phyloP scores from a whole-genome alignment of 768 basidiomycete species.

The Phylloporus rhodoxanthus region DNA sequence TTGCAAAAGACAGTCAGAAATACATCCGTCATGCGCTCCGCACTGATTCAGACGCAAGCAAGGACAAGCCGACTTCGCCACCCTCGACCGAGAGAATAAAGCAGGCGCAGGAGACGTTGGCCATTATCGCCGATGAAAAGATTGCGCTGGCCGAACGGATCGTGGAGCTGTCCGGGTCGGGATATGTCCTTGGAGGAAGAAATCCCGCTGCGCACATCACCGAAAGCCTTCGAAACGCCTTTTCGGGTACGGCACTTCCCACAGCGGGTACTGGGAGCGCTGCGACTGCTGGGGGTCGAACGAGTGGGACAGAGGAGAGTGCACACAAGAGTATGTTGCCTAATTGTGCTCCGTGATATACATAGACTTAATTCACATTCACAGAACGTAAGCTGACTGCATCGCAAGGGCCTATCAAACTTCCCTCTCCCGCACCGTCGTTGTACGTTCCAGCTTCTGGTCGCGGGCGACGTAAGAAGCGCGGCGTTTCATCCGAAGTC shows the following conservation, averaged over 20 bases:
- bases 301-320: conserved; percentile 20
- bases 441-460: conserved; percentile 23
- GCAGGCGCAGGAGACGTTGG: conserved; percentile 25
- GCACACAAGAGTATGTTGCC: conserved; percentile 26
- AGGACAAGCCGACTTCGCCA: conserved; percentile 27
- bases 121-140: conserved; percentile 39
- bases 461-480: conserved; percentile 33
- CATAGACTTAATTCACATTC: conserved; percentile 1
- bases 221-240: conserved; percentile 35
- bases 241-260: conserved; percentile 25
- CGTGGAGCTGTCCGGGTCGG: conserved; percentile 31
- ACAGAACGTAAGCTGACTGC: conserved; percentile 28
- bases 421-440: conserved; percentile 33
- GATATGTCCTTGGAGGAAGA: conserved; percentile 31
- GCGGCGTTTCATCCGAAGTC: conserved; percentile 31
- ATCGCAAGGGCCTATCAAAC: conserved; percentile 29
- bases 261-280: conserved; percentile 7
- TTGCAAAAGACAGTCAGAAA: conserved; percentile 39
- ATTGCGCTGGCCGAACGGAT: conserved; percentile 39
- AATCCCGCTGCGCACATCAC: conserved; percentile 39
- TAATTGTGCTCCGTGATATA: background rate
- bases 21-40: conserved; percentile 41
- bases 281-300: conserved; percentile 10
- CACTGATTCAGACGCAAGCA: conserved; percentile 25
- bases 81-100: conserved; percentile 29